These are phyloP conservation scores for Gentiana straminea DNA, from an alignment of 257 asterid species.

Conservation along the genomic window DNA sequence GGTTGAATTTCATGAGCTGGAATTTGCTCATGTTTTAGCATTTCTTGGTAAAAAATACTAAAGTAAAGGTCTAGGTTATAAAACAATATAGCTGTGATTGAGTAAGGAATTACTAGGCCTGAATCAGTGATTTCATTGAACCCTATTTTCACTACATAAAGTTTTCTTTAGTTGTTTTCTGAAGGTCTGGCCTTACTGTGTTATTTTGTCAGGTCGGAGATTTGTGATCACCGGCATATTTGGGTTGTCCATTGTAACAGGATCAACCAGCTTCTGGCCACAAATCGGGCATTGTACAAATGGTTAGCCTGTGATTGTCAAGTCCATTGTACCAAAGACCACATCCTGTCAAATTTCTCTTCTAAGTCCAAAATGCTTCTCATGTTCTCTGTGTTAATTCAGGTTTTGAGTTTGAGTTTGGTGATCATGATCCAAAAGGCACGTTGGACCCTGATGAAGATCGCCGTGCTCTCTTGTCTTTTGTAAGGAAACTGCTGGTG, in stretches of 20 bases:
- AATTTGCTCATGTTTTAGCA: too few species aligned
- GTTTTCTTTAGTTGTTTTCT: neutral
- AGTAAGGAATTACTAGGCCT: too few species aligned
- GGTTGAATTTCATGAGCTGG: too few species aligned
- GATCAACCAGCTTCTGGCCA: slow-evolving; percentile 20
- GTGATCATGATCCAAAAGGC: slow-evolving; percentile 10
- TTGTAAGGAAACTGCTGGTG: slow-evolving; percentile 24
- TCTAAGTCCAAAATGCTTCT: neutral
- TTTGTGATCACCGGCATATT: slow-evolving; percentile 10
- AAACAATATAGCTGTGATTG: too few species aligned
- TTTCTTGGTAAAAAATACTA: too few species aligned
- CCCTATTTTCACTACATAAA: too few species aligned
- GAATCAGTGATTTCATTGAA: too few species aligned
- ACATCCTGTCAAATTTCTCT: neutral
- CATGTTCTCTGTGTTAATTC: neutral
- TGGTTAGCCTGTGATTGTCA: slow-evolving; percentile 19
- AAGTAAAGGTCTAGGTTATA: too few species aligned
- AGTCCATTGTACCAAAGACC: neutral
- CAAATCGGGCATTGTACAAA: slow-evolving; percentile 17
- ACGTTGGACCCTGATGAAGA: slow-evolving; percentile 14
- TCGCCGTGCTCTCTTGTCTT: slow-evolving; percentile 6
- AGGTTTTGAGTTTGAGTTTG: slow-evolving; percentile 20
- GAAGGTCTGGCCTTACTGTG: slow-evolving; percentile 1
- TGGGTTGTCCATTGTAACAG: slow-evolving; percentile 20
- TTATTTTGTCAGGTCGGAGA: slow-evolving; percentile 16